Evolutionary conservation across 129 eudicot species (phyloP), one percentile per base, ranked within the genome.

Genomic region (Sambucus nigra): DNA sequence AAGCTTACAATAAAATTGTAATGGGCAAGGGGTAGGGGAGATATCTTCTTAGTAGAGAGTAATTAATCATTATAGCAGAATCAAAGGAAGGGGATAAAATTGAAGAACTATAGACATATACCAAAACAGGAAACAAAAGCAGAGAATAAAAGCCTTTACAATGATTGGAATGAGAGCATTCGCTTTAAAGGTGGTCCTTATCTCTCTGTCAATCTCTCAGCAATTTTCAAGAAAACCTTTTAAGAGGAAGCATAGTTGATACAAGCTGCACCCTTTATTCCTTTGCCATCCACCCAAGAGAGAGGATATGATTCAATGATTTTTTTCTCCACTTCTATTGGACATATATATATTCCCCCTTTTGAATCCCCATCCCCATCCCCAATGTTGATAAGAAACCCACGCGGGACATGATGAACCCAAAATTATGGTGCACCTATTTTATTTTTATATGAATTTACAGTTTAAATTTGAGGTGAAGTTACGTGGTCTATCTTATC

Each of bases 151-250:
- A 44, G 5, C 48, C n/a, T 42, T 21, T 15, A 44, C 5, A 44
- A 44, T 44, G 21, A 44, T 44, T 44, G 21, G 49, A 40, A 40
- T 40, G 46, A 40, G 3, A 4, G 21, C 20, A n/a, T 44, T 4
- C 16, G 9, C 49, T 44, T 44, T 44, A 44, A 22, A 17, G n/a
- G 46, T 0, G 49, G 49, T 17, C 49, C 49, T 44, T 2, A 3
- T 44, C 49, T 44, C 49, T 44, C 49, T 44, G 49, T n/a, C 49
- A 1, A 44, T 17, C 49, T 5, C 49, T 16, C 49, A 44, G 49
- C 49, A 16, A 15, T n/a, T 17, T 44, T 1, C 49, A 44, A 22
- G 1, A 2, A 44, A 44, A 17, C 21, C 4, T n/a, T n/a, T 5
- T 15, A 44, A 31, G 39, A 31, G 39, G 10, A 31, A 31, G 39